Base-by-base conservation (phyloP, 306 rosid species). In the Trifolium repens region DNA sequence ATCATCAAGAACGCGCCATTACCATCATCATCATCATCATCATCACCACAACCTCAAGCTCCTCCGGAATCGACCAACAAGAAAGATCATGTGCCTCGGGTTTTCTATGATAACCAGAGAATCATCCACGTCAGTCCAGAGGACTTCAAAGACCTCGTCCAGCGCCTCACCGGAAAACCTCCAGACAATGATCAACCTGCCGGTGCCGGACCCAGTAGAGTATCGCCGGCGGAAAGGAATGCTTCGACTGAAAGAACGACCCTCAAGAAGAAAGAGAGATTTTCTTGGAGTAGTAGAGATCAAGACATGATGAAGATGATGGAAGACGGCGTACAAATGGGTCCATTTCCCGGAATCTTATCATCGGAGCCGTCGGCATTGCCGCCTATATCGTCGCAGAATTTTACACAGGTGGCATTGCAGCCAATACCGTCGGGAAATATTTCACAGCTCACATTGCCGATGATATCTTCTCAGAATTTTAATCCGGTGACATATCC, bases 71-170 rank as follows among this genome's bases (percentile, higher is more conserved):
- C 24, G 24, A 22, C 24, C 24, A 22, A 22, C 24, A 22, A 22
- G 24, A 22, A 22, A 22, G 24, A 22, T 22, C 24, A 22, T 22
- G 24, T 22, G 24, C 92, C 94, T 0, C 67, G 86, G 8, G 79
- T 89, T 52, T 85, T 89, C 86, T 86, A 90, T 78, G 66, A 80
- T 9, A 81, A 84, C 1, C 82, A 93, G 1, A 86, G 72, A 71
- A 84, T 82, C 47, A 79, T 89, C 83, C 88, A 88, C 64, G 71
- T 84, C 71, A 26, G 64, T 0, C 87, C 61, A 67, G 54, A 22
- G 30, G 73, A 93, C 39, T 93, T 93, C 89, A 91, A 73, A 91
- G 81, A 89, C 84, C 5, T 91, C 4, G 93, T 88, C 35, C 97
- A 91, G 78, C 91, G 92, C 57, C 98, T 93, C 71, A 91, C 98